A percentile compares a stretch with the other conserved stretches of the same genome.
Evolutionary conservation across 192 early-diverging fungal genomes (phyloP).

Genomic region (Backusella australiensis): DNA sequence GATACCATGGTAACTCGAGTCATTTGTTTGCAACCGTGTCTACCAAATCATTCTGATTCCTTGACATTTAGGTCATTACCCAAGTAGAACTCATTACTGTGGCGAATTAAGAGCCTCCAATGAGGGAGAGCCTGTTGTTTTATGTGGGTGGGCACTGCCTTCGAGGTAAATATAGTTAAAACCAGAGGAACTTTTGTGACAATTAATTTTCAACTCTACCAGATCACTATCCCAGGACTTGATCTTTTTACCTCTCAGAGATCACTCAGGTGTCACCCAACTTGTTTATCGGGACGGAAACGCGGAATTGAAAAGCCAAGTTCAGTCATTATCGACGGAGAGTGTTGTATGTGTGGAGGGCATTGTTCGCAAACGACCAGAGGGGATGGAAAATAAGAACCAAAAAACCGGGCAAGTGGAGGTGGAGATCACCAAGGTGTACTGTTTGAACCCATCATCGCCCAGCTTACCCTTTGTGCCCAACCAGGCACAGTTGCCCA

Average conservation of each 20-base stretch:
- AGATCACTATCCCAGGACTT: conserved; percentile 70
- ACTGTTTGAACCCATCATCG: conserved; percentile 68
- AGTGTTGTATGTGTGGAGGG: conserved; percentile 72
- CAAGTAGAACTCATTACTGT: conserved; percentile 72
- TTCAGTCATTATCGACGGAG: conserved; percentile 63
- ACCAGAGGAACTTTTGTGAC: not conserved
- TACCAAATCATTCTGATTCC: not conserved
- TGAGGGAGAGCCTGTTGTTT: conserved; percentile 61
- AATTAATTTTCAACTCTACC: conserved; percentile 2
- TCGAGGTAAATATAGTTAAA: conserved; percentile 42
- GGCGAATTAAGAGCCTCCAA: conserved; percentile 61
- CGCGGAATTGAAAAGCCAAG: conserved; percentile 26
- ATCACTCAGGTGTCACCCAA: conserved; percentile 74
- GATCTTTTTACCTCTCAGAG: conserved; percentile 77
- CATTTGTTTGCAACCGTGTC: not conserved
- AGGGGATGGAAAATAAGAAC: conserved; percentile 40
- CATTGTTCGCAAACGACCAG: conserved; percentile 55
- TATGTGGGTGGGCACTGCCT: conserved; percentile 77
- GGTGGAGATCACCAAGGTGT: conserved; percentile 55
- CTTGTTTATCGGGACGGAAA: conserved; percentile 50
- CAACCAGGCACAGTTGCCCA: conserved; percentile 53
- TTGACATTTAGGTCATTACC: conserved; percentile 29
- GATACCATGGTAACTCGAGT: conserved; percentile 12
- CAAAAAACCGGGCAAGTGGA: conserved; percentile 69
- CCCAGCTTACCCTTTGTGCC: conserved; percentile 61